phyloP scores from a whole-genome alignment of 805 yeast genomes.

The Metschnikowia chrysomelidarum region DNA sequence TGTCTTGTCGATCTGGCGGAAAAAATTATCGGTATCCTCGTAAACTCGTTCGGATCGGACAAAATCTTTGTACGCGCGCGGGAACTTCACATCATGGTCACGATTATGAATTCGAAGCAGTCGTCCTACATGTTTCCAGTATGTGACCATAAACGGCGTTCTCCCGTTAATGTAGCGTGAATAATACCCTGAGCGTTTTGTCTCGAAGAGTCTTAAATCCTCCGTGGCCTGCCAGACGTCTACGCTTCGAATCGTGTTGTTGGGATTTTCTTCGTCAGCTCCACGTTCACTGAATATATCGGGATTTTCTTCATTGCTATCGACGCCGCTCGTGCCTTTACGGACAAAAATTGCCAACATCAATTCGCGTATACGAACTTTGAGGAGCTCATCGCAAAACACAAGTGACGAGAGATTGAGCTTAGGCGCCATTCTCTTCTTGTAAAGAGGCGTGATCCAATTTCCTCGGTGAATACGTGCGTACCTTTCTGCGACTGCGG shows the following conservation, averaged over 20 bases:
- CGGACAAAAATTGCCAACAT: conserved; percentile 16
- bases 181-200: conserved; percentile 12
- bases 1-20: neutral
- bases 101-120: conserved; percentile 4
- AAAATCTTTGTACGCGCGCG: neutral
- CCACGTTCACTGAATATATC: neutral
- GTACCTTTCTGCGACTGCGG: neutral
- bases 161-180: conserved; percentile 14
- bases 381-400: conserved; percentile 22
- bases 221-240: conserved; percentile 17
- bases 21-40: conserved; percentile 3
- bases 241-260: neutral
- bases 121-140: conserved; percentile 10
- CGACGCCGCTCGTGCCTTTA: conserved; percentile 10
- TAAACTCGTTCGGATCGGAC: neutral
- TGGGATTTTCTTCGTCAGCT: neutral
- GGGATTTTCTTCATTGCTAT: neutral
- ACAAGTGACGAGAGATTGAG: conserved; percentile 16
- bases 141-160: conserved; percentile 10
- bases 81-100: neutral
- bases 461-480: conserved; percentile 13
- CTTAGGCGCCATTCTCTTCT: conserved; percentile 3
- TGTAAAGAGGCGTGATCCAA: conserved; percentile 5
- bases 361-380: conserved; percentile 16
- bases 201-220: conserved; percentile 15